Percentiles rank a stretch among this genome's conserved stretches.
These are phyloP conservation scores for Eucalyptus shirleyi DNA, from an alignment of 345 rosid species.

Conservation along the genomic window DNA sequence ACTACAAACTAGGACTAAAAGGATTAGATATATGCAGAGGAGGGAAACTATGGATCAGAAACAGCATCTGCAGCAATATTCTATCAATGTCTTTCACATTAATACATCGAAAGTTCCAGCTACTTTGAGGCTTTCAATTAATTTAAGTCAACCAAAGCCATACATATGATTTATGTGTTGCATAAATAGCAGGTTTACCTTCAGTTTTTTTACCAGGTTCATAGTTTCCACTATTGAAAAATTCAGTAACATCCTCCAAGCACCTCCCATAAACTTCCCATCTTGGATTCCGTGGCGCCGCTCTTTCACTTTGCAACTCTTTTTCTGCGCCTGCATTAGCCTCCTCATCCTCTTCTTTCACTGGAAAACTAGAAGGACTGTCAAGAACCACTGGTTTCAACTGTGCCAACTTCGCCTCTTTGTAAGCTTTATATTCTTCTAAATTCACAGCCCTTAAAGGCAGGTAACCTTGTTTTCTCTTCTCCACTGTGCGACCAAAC, in stretches of 20 bases:
- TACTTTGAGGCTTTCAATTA: neutral
- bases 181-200: slow-evolving; percentile 17
- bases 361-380: slow-evolving; percentile 23
- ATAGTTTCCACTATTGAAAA: slow-evolving; percentile 49
- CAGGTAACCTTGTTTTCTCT: slow-evolving; percentile 38
- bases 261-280: slow-evolving; percentile 94
- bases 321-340: neutral
- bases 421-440: slow-evolving; percentile 45
- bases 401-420: slow-evolving; percentile 54
- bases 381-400: slow-evolving; percentile 58
- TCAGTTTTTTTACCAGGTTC: slow-evolving; percentile 43
- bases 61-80: neutral
- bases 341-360: neutral
- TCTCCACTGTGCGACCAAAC: slow-evolving; percentile 70
- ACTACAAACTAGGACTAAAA: neutral
- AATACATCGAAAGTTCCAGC: neutral
- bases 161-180: neutral
- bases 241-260: slow-evolving; percentile 61
- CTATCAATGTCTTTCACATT: neutral
- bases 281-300: slow-evolving; percentile 67
- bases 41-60: neutral
- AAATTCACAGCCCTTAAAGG: slow-evolving; percentile 51
- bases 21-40: neutral
- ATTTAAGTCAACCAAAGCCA: neutral
- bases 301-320: slow-evolving; percentile 29